Evolutionary conservation across 805 yeast genomes (phyloP), one percentile per base, ranked within the genome.

Genomic region (Lachancea mirantina): DNA sequence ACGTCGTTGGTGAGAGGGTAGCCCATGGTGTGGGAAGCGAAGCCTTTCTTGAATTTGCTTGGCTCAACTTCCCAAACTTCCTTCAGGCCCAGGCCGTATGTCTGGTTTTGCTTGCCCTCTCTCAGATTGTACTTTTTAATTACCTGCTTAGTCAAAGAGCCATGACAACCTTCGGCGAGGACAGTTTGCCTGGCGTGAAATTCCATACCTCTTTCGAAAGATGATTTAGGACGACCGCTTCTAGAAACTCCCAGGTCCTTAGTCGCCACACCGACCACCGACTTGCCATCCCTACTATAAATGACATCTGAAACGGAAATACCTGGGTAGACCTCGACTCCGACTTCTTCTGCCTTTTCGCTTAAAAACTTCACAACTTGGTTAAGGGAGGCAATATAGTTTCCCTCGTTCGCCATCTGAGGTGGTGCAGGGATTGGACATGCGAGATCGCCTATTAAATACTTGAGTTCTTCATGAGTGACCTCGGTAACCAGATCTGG

Each of bases 131-230:
- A 89, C 47, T 78, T 74, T 34, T 69, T 63, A 33, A 89, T 79
- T 0, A 75, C 78, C 52, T 81, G 73, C 55, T 92, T 89, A 8
- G 88, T 68, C 34, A 92, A 64, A 1, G 96, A 87, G 0, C 98
- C 98, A 59, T 88, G 97, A 55, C 98, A 92, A n/a, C 98, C 98
- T 62, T 92, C 98, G 4, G 95, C 95, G 19, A 92, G 68, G 11
- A 92, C 81, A 0, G 96, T 88, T 39, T 79, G 67, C 47, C 92
- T 74, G 4, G 98, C 84, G 46, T 80, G 92, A 59, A 92, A 92
- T 59, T 85, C 97, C 96, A 92, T 84, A 16, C 98, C 98, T 43
- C 95, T 72, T 59, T 92, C 96, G 58, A 84, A 92, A n/a, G 74
- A 67, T 42, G 72, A 82, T 49, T 79, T 83, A 19, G 95, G 94